These are phyloP conservation scores for Colletotrichum camelliae DNA, from an alignment of 2,329 filamentous ascomycete genomes.

Conservation along the genomic window DNA sequence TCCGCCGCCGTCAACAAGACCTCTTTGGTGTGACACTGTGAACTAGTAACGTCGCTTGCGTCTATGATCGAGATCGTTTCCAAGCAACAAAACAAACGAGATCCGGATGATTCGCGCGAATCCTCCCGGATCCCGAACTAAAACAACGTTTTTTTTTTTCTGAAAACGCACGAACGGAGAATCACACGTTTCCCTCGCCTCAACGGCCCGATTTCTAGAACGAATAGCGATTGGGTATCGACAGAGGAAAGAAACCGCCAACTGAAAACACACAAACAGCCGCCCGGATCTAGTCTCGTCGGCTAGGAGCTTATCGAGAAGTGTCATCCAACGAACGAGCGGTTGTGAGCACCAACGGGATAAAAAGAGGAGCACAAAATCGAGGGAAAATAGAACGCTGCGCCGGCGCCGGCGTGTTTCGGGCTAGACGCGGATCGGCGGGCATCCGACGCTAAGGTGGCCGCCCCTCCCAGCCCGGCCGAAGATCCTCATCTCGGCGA, in stretches of 20 bases:
- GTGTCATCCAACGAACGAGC: not conserved
- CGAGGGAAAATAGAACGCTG: not conserved
- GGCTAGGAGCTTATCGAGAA: not conserved
- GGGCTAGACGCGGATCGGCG: not conserved
- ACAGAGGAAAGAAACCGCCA: not conserved
- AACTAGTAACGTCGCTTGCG: not conserved
- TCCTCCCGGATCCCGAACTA: not conserved
- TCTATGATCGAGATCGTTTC: not conserved
- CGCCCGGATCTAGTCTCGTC: not conserved
- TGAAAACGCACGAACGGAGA: not conserved
- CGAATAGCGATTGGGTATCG: not conserved
- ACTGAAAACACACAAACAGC: not conserved
- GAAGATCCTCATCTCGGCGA: conserved; percentile 21
- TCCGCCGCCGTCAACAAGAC: not conserved
- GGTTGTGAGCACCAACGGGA: not conserved
- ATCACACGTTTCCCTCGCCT: not conserved
- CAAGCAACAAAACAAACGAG: not conserved
- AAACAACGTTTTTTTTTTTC: not conserved
- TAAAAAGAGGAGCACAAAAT: not conserved
- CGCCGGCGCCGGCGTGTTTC: conserved; percentile 5
- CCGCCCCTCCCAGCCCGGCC: not conserved
- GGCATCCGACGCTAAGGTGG: not conserved
- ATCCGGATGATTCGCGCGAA: not conserved
- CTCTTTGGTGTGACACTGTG: not conserved
- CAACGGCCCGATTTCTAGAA: not conserved